These are phyloP conservation scores for Yamadazyma songkhlaensis DNA, from an alignment of 1,139 yeast genomes.

Conservation along the genomic window DNA sequence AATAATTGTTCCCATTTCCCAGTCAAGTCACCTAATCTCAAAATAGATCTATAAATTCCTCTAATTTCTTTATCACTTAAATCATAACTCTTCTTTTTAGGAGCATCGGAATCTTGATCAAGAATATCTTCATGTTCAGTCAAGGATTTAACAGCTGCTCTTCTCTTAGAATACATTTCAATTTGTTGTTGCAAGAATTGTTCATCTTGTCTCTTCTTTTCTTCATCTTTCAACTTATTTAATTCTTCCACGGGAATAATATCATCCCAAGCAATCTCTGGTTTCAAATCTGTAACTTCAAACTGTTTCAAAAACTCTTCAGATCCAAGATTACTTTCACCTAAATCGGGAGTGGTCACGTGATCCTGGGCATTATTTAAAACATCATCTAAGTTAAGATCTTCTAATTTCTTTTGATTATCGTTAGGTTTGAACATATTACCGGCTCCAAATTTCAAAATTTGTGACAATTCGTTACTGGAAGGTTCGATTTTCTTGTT, in stretches of 20 bases:
- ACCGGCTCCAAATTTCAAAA: constrained; percentile 96
- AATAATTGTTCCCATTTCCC: constrained; percentile 85
- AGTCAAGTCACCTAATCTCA: constrained; percentile 77
- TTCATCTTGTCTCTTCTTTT: constrained; percentile 81
- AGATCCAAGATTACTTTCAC: constrained; percentile 95
- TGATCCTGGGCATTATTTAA: constrained; percentile 97
- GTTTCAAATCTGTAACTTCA: constrained; percentile 97
- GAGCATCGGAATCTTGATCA: constrained; percentile 15
- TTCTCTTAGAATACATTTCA: constrained; percentile 79
- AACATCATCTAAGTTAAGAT: constrained; percentile 92
- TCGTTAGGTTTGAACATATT: constrained; percentile 94
- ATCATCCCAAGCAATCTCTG: constrained; percentile 99
- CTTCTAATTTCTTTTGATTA: constrained; percentile 92
- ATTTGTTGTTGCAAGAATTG: constrained; percentile 85
- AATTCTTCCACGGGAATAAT: constrained; percentile 96
- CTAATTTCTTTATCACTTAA: constrained; percentile 86
- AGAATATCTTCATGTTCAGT: constrained; percentile 34
- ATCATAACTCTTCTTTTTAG: constrained; percentile 46
- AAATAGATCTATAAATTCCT: constrained; percentile 77
- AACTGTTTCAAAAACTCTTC: constrained; percentile 96
- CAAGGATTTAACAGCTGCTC: constrained; percentile 66
- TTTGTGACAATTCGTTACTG: constrained; percentile 83
- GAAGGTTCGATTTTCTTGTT: constrained; percentile 64
- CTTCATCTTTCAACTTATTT: constrained; percentile 85
- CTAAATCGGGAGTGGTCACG: constrained; percentile 91